Conservation (phyloP, 108 stramenopile species). For the Cyclotella baltica region DNA sequence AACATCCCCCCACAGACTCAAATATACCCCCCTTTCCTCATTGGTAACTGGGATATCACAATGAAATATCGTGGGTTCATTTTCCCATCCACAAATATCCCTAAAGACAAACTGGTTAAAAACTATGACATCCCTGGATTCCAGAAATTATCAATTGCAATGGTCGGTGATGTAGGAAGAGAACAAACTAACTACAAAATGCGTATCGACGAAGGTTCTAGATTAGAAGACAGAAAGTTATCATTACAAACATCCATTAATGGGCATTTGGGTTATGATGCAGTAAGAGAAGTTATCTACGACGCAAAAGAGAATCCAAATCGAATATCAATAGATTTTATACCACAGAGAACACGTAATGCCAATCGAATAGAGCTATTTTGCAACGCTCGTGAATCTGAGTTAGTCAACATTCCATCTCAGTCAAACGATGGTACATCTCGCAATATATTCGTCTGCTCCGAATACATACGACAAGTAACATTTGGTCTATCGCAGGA, state of each 20-base stretch:
- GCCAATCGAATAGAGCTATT: conserved; percentile 89
- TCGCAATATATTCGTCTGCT: conserved; percentile 64
- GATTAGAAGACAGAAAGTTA: conserved; percentile 67
- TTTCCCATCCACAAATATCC: conserved; percentile 70
- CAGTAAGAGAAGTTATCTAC: conserved; percentile 67
- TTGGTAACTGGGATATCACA: conserved; percentile 66
- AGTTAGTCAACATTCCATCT: conserved; percentile 29
- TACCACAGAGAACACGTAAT: conserved; percentile 77
- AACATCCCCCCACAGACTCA: conserved; percentile 79
- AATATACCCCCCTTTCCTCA: conserved; percentile 75
- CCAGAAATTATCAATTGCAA: conserved; percentile 81
- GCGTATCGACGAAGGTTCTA: conserved; percentile 58
- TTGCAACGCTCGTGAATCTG: conserved; percentile 82
- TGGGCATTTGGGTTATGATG: conserved; percentile 76
- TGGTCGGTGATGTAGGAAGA: conserved; percentile 73
- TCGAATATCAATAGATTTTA: conserved; percentile 79
- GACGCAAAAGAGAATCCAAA: conserved; percentile 74
- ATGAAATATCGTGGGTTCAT: conserved; percentile 66
- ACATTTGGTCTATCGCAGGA: conserved; percentile 77
- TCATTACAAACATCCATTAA: conserved; percentile 58
- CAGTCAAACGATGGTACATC: conserved; percentile 1
- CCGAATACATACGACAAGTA: conserved; percentile 84
- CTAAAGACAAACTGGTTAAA: conserved; percentile 55
- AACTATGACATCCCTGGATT: conserved; percentile 74
- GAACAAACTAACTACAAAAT: conserved; percentile 56